Percentiles rank a stretch among this genome's conserved stretches.
phyloP scores from a whole-genome alignment of 2,329 filamentous ascomycete genomes.

The Ampelomyces quisqualis region DNA sequence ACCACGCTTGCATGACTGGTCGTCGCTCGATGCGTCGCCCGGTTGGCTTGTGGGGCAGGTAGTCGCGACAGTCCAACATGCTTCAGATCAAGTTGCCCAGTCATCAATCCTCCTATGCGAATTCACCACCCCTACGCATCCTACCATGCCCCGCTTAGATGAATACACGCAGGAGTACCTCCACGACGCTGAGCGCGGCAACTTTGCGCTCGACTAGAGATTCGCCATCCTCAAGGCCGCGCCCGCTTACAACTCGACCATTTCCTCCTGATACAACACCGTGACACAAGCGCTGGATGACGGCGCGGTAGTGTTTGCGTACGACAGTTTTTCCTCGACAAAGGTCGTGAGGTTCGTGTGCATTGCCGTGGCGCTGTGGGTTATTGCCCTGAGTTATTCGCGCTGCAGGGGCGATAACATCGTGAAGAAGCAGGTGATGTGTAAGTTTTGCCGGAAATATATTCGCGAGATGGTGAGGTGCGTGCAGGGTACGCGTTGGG shows the following conservation, averaged over 20 bases:
- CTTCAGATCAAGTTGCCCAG: not conserved
- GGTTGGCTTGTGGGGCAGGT: too few species aligned
- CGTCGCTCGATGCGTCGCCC: not conserved
- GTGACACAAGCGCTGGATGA: slow-evolving; percentile 67
- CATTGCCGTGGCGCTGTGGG: slow-evolving; percentile 65
- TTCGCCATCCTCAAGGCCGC: slow-evolving; percentile 66
- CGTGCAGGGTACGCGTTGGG: slow-evolving; percentile 60
- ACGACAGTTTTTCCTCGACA: slow-evolving; percentile 69
- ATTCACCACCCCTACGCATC: too few species aligned
- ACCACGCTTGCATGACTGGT: not conserved
- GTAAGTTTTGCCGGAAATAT: slow-evolving; percentile 64
- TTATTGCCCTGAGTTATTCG: slow-evolving; percentile 64
- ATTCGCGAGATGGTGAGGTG: slow-evolving; percentile 65
- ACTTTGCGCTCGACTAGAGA: slow-evolving; percentile 74
- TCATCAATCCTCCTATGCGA: not conserved
- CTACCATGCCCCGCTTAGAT: slow-evolving; percentile 34
- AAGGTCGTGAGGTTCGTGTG: slow-evolving; percentile 66
- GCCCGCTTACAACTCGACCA: slow-evolving; percentile 46
- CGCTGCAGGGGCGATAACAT: slow-evolving; percentile 64
- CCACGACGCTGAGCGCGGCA: slow-evolving; percentile 55
- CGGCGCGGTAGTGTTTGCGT: slow-evolving; percentile 70
- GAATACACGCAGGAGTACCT: slow-evolving; percentile 46
- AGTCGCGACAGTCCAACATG: not conserved
- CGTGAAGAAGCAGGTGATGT: slow-evolving; percentile 69
- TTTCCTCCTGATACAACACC: slow-evolving; percentile 65